Evolutionary conservation across 2,329 filamentous ascomycete genomes (phyloP).

Genomic region (Microcera coccophila): DNA sequence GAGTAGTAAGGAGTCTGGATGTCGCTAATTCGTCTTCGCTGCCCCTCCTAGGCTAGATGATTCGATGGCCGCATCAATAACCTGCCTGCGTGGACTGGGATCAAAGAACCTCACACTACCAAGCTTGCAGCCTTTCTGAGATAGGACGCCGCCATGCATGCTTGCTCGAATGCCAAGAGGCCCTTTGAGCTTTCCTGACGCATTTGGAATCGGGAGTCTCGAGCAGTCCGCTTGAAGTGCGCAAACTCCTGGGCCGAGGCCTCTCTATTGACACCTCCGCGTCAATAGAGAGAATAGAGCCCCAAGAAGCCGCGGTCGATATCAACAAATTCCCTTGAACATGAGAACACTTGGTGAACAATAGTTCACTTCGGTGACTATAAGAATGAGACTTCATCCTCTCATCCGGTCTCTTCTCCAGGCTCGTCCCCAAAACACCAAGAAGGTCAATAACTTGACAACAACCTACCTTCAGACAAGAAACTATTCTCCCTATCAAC

Average conservation of each 20-base stretch:
- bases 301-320: background rate
- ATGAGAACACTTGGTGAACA: conserved; percentile 1
- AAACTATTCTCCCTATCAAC: conserved; percentile 14
- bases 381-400: conserved; percentile 14
- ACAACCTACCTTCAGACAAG: conserved; percentile 14
- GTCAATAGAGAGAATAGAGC: conserved; percentile 10
- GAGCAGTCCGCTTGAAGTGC: conserved; percentile 4
- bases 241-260: conserved; percentile 1
- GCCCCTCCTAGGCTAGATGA: too few species aligned
- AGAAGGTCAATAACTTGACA: conserved; percentile 16
- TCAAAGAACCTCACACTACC: too few species aligned
- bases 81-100: too few species aligned
- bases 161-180: too few species aligned
- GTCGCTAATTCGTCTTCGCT: too few species aligned
- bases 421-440: conserved; percentile 22
- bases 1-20: too few species aligned
- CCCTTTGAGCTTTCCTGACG: conserved; percentile 7
- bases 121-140: too few species aligned
- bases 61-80: too few species aligned
- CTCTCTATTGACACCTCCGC: conserved; percentile 15
- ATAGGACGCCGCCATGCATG: background rate
- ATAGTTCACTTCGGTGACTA: conserved; percentile 9
- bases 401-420: conserved; percentile 12
- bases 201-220: conserved; percentile 1
- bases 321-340: background rate